Conservation (phyloP, 768 basidiomycete genomes). For the Leucosporidium creatinivorum region DNA sequence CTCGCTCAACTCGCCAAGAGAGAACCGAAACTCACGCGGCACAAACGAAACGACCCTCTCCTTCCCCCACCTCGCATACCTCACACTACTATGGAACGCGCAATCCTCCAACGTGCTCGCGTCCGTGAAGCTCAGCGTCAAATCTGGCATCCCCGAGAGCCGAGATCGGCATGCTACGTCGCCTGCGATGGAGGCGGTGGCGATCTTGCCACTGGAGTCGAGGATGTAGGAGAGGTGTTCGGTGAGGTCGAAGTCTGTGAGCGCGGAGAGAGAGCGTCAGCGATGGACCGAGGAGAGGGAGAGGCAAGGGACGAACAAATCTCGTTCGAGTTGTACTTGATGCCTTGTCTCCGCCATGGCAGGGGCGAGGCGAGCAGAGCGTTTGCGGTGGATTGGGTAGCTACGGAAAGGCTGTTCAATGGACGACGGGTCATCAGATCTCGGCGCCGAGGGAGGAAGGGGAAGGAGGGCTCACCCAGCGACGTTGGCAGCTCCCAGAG, state of each 20-base stretch:
- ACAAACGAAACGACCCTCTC: conserved; percentile 30
- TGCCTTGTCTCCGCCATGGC: conserved; percentile 26
- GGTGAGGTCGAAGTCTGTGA: conserved; percentile 27
- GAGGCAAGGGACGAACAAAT: conserved; percentile 16
- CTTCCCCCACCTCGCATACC: conserved; percentile 24
- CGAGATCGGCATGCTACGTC: conserved; percentile 13
- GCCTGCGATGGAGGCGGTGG: conserved; percentile 17
- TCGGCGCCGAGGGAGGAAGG: no score
- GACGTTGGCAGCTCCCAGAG: conserved; percentile 13
- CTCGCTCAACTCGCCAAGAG: background rate
- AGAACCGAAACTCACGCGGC: conserved; percentile 11
- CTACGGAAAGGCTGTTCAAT: background rate
- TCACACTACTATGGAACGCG: conserved; percentile 25
- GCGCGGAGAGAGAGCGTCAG: background rate
- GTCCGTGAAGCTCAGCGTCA: conserved; percentile 19
- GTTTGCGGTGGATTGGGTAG: conserved; percentile 9
- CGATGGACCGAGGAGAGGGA: background rate
- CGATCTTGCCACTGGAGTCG: conserved; percentile 4
- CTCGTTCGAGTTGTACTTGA: conserved; percentile 32
- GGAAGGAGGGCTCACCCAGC: conserved; percentile 12
- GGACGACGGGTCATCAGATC: background rate
- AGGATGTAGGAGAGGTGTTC: conserved; percentile 19
- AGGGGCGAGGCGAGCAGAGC: conserved; percentile 24
- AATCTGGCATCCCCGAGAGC: conserved; percentile 31
- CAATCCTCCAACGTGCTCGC: conserved; percentile 17